phyloP scores from a whole-genome alignment of 2,329 filamentous ascomycete species.

The Pseudogymnoascus sp. region DNA sequence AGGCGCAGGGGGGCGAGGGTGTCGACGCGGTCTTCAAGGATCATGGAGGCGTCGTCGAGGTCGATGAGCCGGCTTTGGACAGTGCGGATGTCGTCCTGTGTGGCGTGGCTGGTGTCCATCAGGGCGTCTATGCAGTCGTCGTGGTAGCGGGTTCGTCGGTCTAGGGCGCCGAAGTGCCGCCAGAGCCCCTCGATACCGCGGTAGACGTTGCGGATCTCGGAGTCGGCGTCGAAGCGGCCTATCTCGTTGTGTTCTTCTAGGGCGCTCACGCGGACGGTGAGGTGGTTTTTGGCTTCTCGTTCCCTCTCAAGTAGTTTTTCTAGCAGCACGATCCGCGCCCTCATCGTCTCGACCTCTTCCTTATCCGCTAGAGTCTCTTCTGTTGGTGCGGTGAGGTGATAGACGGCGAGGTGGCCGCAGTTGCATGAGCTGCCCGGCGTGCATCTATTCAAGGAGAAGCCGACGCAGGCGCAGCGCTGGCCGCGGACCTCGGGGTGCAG shows the following conservation, averaged over 20 bases:
- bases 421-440: slow-evolving; percentile 49
- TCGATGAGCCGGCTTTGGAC: slow-evolving; percentile 27
- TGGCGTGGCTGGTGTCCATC: slow-evolving; percentile 33
- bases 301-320: slow-evolving; percentile 38
- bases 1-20: slow-evolving; percentile 17
- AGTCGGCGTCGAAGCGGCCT: slow-evolving; percentile 42
- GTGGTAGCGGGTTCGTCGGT: slow-evolving; percentile 43
- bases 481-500: slow-evolving; percentile 50
- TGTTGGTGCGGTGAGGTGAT: slow-evolving; percentile 37
- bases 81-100: slow-evolving; percentile 23
- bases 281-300: slow-evolving; percentile 21
- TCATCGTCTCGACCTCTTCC: slow-evolving; percentile 43
- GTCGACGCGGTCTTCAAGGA: slow-evolving; percentile 27
- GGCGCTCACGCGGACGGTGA: slow-evolving; percentile 30
- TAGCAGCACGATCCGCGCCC: slow-evolving; percentile 38
- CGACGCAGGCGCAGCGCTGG: slow-evolving; percentile 51
- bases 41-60: slow-evolving; percentile 29
- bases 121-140: slow-evolving; percentile 49
- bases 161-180: slow-evolving; percentile 40
- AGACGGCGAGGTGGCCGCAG: slow-evolving; percentile 54
- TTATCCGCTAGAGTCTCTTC: slow-evolving; percentile 31
- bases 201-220: slow-evolving; percentile 48
- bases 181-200: slow-evolving; percentile 48
- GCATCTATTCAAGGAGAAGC: slow-evolving; percentile 47
- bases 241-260: slow-evolving; percentile 49